Conservation (phyloP, 352 stramenopile species). For the Pythium utonaiense region DNA sequence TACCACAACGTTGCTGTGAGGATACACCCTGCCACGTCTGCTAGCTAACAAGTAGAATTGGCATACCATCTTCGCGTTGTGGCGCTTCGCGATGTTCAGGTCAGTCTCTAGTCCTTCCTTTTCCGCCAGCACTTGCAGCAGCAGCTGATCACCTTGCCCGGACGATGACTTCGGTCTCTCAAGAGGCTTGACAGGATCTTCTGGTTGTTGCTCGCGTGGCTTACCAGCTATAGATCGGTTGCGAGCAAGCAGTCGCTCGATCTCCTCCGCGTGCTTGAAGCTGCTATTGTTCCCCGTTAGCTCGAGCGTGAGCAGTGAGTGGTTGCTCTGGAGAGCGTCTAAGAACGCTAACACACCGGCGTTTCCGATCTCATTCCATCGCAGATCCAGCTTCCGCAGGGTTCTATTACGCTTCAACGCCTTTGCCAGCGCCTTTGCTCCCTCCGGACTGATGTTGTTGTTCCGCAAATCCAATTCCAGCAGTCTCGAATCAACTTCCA, state of each 20-base stretch:
- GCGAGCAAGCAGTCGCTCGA: conserved; percentile 48
- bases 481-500: conserved; percentile 64
- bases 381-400: conserved; percentile 69
- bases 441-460: conserved; percentile 78
- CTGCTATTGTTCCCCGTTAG: conserved; percentile 78
- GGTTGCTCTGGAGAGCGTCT: conserved; percentile 67
- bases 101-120: conserved; percentile 57
- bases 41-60: background rate
- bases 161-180: conserved; percentile 23
- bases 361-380: conserved; percentile 82
- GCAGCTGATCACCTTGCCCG: conserved; percentile 37
- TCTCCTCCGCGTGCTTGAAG: conserved; percentile 63
- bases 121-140: conserved; percentile 65
- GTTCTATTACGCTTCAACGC: conserved; percentile 58
- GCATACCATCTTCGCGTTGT: conserved; percentile 45
- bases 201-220: background rate
- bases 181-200: conserved; percentile 18
- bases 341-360: conserved; percentile 65
- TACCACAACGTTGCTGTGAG: conserved; percentile 12
- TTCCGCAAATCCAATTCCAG: conserved; percentile 76
- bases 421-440: conserved; percentile 55
- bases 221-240: conserved; percentile 52
- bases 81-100: conserved; percentile 35
- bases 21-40: background rate
- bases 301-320: conserved; percentile 55